These are phyloP conservation scores for Serendipita vermifera DNA, from an alignment of 768 basidiomycete species.

Conservation along the genomic window DNA sequence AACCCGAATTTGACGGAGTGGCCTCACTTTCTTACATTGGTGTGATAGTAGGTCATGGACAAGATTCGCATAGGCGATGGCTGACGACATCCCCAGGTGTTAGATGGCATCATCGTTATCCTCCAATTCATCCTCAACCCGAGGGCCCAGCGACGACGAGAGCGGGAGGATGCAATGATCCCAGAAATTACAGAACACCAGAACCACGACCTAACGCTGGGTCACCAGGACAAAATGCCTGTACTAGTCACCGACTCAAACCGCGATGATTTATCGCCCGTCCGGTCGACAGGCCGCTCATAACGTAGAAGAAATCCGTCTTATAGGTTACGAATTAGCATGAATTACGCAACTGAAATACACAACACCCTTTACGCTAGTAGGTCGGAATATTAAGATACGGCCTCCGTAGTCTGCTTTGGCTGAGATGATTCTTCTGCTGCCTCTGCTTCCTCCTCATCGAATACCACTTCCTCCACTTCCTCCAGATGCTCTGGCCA, in stretches of 20 bases:
- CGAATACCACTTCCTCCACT: background rate
- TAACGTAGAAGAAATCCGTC: no score
- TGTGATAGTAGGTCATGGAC: constrained; percentile 38
- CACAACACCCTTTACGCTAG: no score
- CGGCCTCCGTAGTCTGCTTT: no score
- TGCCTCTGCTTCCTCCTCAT: background rate
- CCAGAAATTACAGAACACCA: no score
- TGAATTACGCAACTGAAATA: no score
- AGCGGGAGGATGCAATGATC: constrained; percentile 13
- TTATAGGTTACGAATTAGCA: no score
- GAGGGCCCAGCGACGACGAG: constrained; percentile 30
- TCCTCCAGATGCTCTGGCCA: background rate
- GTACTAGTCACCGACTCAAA: background rate
- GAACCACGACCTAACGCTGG: background rate
- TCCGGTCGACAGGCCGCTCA: no score
- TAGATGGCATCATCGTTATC: constrained; percentile 49
- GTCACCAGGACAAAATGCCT: background rate
- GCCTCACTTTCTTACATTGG: constrained; percentile 49
- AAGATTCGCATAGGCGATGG: background rate
- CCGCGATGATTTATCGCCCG: no score
- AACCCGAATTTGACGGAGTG: constrained; percentile 45
- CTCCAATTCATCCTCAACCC: constrained; percentile 57
- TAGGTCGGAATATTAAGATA: no score
- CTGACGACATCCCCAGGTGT: constrained; percentile 27
- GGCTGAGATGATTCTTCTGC: no score